phyloP scores from a whole-genome alignment of 2,329 filamentous ascomycete species.

The Colletotrichum sp. region DNA sequence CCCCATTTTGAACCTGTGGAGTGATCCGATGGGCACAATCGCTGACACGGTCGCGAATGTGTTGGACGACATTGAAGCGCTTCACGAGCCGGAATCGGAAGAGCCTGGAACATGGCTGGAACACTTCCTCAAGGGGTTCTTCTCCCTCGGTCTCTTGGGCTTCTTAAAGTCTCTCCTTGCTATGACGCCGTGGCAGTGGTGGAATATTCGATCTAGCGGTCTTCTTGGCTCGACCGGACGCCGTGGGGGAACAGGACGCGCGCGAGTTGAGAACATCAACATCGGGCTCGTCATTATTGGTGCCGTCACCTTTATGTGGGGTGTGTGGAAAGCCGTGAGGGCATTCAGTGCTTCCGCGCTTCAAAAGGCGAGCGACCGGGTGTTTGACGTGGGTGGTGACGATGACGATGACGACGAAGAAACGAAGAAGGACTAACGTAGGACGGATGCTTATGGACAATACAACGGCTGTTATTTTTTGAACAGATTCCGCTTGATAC shows the following conservation, averaged over 20 bases:
- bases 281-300: constrained; percentile 83
- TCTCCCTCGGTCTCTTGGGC: constrained; percentile 87
- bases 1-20: constrained; percentile 87
- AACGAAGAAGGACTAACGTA: constrained; percentile 20
- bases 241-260: constrained; percentile 71
- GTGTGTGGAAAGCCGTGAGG: constrained; percentile 82
- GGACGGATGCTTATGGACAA: constrained; percentile 2
- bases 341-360: constrained; percentile 75
- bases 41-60: constrained; percentile 54
- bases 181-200: constrained; percentile 78
- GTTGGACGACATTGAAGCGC: constrained; percentile 44
- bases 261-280: constrained; percentile 79
- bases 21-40: constrained; percentile 75
- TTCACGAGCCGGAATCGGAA: constrained; percentile 35
- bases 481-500: constrained; percentile 15
- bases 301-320: constrained; percentile 80
- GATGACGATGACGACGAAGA: constrained; percentile 64
- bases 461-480: constrained; percentile 5
- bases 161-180: constrained; percentile 81
- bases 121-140: constrained; percentile 88
- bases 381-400: constrained; percentile 78
- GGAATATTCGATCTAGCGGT: constrained; percentile 71
- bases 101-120: constrained; percentile 71
- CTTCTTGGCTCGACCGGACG: constrained; percentile 56
- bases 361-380: constrained; percentile 77